These are phyloP conservation scores for Hydrangea macrophylla DNA, from an alignment of 148 eudicot genomes.

Conservation along the genomic window DNA sequence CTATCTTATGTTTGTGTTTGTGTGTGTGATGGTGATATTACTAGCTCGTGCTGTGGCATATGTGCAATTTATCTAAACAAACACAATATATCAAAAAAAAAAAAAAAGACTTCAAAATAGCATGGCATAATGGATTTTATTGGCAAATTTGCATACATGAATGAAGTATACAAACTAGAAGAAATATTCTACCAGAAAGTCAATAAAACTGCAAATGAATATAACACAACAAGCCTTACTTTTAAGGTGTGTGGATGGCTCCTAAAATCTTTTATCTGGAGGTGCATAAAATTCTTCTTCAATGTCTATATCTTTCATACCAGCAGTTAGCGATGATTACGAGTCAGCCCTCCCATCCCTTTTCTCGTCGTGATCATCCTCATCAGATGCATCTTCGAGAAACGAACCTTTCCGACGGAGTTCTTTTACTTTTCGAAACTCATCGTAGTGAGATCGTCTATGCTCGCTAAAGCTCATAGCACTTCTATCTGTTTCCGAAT, in stretches of 20 bases:
- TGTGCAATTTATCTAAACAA: no score
- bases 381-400: slow-evolving; percentile 53
- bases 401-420: slow-evolving; percentile 59
- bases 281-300: slow-evolving; percentile 18
- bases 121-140: background rate
- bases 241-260: background rate
- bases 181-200: background rate
- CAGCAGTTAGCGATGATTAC: slow-evolving; percentile 44
- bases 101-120: no score
- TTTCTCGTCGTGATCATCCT: slow-evolving; percentile 31
- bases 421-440: slow-evolving; percentile 77
- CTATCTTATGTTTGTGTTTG: no score
- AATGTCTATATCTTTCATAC: slow-evolving; percentile 35
- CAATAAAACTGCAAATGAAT: background rate
- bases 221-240: background rate
- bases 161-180: background rate
- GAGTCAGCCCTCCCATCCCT: slow-evolving; percentile 23
- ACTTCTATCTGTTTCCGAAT: slow-evolving; percentile 47
- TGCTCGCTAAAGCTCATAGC: slow-evolving; percentile 67
- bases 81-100: no score
- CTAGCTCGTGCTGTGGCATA: no score
- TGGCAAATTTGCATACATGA: background rate
- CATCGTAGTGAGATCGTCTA: slow-evolving; percentile 83
- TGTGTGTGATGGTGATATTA: no score
- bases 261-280: slow-evolving; percentile 21